A percentile compares a stretch with the other conserved stretches of the same genome.
phyloP scores from a whole-genome alignment of 78 protist species.

The Dictyostelium brefeldianum region DNA sequence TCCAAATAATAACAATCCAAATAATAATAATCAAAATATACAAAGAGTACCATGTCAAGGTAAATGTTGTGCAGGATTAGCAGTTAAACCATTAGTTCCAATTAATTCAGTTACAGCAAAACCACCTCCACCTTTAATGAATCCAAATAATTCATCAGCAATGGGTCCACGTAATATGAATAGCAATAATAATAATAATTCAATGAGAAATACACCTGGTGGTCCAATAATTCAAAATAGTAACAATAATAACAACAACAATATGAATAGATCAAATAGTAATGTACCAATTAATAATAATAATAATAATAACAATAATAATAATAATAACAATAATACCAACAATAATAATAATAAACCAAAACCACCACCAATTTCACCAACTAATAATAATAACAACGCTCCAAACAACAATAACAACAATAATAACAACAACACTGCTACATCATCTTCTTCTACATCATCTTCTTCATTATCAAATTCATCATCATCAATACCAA shows the following conservation, averaged over 20 bases:
- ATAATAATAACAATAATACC: neutral
- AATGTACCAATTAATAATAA: neutral
- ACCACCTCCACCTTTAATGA: neutral
- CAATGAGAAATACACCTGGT: neutral
- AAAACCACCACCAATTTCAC: no score
- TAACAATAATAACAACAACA: constrained; percentile 18
- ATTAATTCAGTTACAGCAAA: neutral
- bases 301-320: neutral
- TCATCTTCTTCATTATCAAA: neutral
- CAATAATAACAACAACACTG: neutral
- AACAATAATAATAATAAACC: no score
- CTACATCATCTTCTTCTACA: neutral
- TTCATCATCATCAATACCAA: constrained; percentile 4
- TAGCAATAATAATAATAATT: no score
- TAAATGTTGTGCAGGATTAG: constrained; percentile 24
- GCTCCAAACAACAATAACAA: neutral
- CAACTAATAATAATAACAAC: neutral
- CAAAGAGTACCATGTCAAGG: constrained; percentile 27
- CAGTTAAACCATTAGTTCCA: constrained; percentile 28
- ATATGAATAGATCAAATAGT: neutral
- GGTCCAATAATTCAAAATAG: neutral
- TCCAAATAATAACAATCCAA: neutral
- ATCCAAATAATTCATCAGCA: neutral
- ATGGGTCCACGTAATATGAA: neutral
- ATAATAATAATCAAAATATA: neutral